Evolutionary conservation across 176 grass and related monocot species (phyloP).

Genomic region (Juncus inflexus): DNA sequence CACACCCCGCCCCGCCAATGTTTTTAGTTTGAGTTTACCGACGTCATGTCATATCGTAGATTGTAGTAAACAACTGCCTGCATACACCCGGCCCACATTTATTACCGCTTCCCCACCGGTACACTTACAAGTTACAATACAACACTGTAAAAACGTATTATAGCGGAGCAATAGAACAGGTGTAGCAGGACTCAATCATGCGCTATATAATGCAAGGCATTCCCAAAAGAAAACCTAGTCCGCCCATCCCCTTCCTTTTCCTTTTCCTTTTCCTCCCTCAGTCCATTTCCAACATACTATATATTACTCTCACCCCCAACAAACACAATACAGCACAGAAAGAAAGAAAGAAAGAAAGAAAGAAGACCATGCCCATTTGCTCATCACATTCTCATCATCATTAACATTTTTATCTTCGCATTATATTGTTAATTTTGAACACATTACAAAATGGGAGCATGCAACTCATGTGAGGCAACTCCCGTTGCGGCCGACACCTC

Average conservation of each 20-base stretch:
- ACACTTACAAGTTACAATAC: no score
- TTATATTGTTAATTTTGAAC: not conserved
- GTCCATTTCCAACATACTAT: conserved; percentile 3
- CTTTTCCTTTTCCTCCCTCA: not conserved
- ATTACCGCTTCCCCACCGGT: no score
- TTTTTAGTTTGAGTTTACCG: no score
- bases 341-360: not conserved
- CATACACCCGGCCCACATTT: no score
- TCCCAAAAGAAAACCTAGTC: conserved; percentile 1
- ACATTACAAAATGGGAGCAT: conserved; percentile 40
- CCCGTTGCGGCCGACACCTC: conserved; percentile 37
- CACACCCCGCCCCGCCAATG: no score
- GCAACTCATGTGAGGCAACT: conserved; percentile 75
- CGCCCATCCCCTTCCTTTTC: not conserved
- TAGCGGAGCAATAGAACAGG: conserved; percentile 8
- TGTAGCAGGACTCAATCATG: not conserved
- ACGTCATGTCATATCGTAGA: no score
- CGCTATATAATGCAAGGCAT: conserved; percentile 18
- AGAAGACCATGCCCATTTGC: not conserved
- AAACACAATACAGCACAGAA: not conserved
- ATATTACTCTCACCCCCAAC: conserved; percentile 1
- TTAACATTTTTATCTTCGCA: not conserved
- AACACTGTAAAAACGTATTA: no score
- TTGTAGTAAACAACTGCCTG: no score
- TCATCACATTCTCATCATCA: not conserved